These are phyloP conservation scores for Kwoniella dendrophila DNA, from an alignment of 768 basidiomycete species.

Conservation along the genomic window DNA sequence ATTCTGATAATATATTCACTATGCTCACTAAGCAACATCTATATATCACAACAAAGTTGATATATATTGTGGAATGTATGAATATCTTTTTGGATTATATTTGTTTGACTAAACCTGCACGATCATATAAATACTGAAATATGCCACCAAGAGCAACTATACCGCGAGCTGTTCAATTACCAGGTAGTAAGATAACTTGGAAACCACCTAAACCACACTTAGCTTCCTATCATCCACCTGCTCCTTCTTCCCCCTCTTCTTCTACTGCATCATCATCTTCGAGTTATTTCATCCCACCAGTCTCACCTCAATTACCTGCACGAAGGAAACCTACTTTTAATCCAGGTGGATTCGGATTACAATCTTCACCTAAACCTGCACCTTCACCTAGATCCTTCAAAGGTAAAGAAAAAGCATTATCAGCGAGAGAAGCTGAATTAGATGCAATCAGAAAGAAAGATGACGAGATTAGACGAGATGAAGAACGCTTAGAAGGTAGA, in stretches of 20 bases:
- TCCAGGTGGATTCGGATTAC: conserved; percentile 41
- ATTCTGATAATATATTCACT: conserved; percentile 3
- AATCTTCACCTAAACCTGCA: conserved; percentile 13
- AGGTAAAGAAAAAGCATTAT: conserved; percentile 25
- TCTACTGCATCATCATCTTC: too few species aligned
- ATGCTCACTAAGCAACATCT: background rate
- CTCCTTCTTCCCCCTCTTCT: conserved; percentile 10
- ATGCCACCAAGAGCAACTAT: conserved; percentile 27
- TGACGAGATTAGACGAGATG: conserved; percentile 33
- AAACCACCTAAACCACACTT: conserved; percentile 34
- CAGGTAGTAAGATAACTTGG: conserved; percentile 17
- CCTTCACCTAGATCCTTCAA: conserved; percentile 6
- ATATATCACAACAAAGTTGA: background rate
- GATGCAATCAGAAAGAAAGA: conserved; percentile 28
- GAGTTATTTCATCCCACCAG: conserved; percentile 29
- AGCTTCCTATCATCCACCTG: conserved; percentile 19
- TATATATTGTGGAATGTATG: too few species aligned
- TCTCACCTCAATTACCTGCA: conserved; percentile 37
- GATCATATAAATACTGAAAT: background rate
- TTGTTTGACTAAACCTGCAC: background rate
- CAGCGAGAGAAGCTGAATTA: conserved; percentile 17
- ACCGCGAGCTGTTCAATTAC: conserved; percentile 25
- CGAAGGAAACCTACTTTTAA: conserved; percentile 38
- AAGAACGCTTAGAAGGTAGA: conserved; percentile 30
- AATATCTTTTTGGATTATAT: too few species aligned